Conservation (phyloP, 2,329 filamentous ascomycete genomes). For the Ophiosphaerella korrae region DNA sequence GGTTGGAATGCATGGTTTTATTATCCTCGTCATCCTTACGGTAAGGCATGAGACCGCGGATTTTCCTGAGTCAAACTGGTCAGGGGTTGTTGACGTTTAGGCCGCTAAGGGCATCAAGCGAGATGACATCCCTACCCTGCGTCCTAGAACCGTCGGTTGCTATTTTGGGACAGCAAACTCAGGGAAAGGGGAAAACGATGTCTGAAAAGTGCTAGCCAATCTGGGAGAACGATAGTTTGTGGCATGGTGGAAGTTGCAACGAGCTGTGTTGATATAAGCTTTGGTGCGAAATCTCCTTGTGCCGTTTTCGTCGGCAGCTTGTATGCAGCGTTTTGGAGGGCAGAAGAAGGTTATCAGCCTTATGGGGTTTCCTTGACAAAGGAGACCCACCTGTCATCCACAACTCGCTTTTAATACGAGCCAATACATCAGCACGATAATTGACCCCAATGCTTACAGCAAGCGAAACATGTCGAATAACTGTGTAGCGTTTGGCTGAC, state of each 20-base stretch:
- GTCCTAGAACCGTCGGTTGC: background rate
- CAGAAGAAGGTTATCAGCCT: background rate
- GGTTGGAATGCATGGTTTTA: too few relatives aligned
- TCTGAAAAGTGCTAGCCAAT: too few relatives aligned
- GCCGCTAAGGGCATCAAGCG: background rate
- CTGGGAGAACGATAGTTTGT: too few relatives aligned
- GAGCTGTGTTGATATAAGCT: background rate
- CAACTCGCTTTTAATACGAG: constrained; percentile 5
- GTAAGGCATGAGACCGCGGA: background rate
- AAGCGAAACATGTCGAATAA: too few relatives aligned
- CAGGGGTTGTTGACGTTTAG: background rate
- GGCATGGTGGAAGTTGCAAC: background rate
- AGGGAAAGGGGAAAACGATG: background rate
- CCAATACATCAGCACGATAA: constrained; percentile 9
- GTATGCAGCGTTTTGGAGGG: background rate
- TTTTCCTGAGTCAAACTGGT: background rate
- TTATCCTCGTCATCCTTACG: background rate
- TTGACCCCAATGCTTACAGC: background rate
- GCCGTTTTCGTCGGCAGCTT: background rate
- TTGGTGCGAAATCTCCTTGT: background rate
- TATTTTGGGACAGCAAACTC: background rate
- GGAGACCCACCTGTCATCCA: background rate
- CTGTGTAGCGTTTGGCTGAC: too few relatives aligned
- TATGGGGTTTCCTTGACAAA: background rate
- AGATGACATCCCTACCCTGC: background rate